phyloP scores from a whole-genome alignment of 2,329 filamentous ascomycete genomes.

The Neoascochyta sp. region DNA sequence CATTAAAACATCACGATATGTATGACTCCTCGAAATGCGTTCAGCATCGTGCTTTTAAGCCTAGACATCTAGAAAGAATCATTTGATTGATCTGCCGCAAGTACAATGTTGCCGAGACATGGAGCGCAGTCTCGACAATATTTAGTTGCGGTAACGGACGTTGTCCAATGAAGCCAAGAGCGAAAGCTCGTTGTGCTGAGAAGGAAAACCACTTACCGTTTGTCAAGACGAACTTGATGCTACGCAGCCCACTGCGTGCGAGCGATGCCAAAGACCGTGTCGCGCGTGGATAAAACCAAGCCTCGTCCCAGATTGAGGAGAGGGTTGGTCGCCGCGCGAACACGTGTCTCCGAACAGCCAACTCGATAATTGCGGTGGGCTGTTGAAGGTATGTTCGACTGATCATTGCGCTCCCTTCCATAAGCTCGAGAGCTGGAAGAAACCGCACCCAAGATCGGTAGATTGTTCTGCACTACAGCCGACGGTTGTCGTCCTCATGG shows the following conservation, averaged over 20 bases:
- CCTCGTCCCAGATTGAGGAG: no score
- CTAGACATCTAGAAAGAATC: slow-evolving; percentile 12
- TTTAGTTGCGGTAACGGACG: slow-evolving; percentile 13
- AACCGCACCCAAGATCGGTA: slow-evolving; percentile 59
- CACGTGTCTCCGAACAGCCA: no score
- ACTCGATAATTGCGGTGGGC: no score
- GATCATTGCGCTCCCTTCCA: slow-evolving; percentile 60
- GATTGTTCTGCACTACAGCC: slow-evolving; percentile 49
- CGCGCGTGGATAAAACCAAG: no score
- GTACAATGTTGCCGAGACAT: slow-evolving; percentile 13
- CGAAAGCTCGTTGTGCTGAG: no score
- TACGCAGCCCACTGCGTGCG: no score
- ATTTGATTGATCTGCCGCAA: slow-evolving; percentile 9
- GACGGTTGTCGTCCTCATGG: slow-evolving; percentile 59
- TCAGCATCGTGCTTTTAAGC: slow-evolving; percentile 5
- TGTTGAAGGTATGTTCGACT: slow-evolving; percentile 46
- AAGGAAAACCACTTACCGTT: no score
- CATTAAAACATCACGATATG: slow-evolving; percentile 1
- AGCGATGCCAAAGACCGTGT: no score
- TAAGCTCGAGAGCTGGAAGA: slow-evolving; percentile 43
- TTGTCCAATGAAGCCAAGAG: no score
- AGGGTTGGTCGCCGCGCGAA: no score
- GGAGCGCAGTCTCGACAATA: slow-evolving; percentile 11
- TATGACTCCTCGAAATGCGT: slow-evolving; percentile 10
- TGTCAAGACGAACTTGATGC: no score